Conservation (phyloP, 1,284 basidiomycete species). For the Serendipita sp. region DNA sequence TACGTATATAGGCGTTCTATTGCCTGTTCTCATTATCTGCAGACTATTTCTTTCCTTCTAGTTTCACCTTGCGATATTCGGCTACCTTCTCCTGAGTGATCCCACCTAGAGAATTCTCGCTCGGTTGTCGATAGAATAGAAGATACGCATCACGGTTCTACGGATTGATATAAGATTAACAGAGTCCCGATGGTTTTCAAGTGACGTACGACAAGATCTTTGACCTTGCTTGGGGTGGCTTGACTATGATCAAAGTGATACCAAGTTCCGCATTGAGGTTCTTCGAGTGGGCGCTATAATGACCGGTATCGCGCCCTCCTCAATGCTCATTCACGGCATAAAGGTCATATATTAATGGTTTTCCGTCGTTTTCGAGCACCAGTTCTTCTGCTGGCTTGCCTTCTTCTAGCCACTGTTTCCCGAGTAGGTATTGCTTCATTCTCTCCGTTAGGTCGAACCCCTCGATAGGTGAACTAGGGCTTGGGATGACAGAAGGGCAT, state of each 20-base stretch:
- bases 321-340: constrained; percentile 92
- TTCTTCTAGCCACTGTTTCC: constrained; percentile 40
- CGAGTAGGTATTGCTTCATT: constrained; percentile 63
- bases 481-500: too few species aligned
- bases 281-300: constrained; percentile 89
- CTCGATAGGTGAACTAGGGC: constrained; percentile 41
- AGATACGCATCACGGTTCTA: constrained; percentile 89
- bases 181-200: constrained; percentile 9
- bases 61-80: constrained; percentile 26
- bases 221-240: constrained; percentile 46
- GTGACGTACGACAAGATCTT: constrained; percentile 56
- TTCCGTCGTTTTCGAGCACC: constrained; percentile 37
- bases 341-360: constrained; percentile 83
- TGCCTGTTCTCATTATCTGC: background rate
- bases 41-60: constrained; percentile 18
- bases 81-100: constrained; percentile 57
- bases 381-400: constrained; percentile 41
- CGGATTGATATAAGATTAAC: constrained; percentile 9
- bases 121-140: constrained; percentile 83
- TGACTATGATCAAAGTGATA: constrained; percentile 96
- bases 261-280: constrained; percentile 81
- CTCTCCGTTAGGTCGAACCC: constrained; percentile 74
- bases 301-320: constrained; percentile 90
- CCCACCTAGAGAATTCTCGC: constrained; percentile 63
- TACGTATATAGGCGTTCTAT: background rate